Percentiles rank a stretch among this genome's conserved stretches.
Evolutionary conservation across 805 yeast species (phyloP).

Genomic region (Torulaspora franciscae): DNA sequence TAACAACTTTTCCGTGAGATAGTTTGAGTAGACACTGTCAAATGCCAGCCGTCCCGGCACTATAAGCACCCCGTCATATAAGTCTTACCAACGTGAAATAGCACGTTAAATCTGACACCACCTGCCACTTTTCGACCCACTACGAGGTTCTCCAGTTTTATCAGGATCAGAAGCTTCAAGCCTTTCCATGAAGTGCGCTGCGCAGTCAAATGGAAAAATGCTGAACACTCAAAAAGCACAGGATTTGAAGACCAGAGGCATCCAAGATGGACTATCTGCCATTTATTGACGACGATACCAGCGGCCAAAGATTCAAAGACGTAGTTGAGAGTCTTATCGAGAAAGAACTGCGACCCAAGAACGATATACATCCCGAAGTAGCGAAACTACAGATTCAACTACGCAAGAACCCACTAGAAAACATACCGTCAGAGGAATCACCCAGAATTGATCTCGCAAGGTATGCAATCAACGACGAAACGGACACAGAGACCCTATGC

Average conservation of each 20-base stretch:
- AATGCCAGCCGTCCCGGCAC: no score
- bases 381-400: not conserved
- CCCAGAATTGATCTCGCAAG: conserved; percentile 33
- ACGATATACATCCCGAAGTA: conserved; percentile 24
- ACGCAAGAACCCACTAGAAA: conserved; percentile 3
- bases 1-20: no score
- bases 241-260: not conserved
- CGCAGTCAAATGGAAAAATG: no score
- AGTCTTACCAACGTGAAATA: no score
- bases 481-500: conserved; percentile 21
- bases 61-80: no score
- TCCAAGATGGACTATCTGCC: conserved; percentile 22
- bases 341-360: conserved; percentile 27
- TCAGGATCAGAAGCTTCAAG: no score
- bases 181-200: no score
- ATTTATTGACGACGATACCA: conserved; percentile 7
- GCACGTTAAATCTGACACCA: no score
- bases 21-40: no score
- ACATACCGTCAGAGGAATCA: conserved; percentile 6
- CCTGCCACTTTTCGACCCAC: no score
- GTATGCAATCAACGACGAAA: conserved; percentile 23
- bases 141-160: no score
- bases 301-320: not conserved
- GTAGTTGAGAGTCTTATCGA: conserved; percentile 14
- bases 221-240: not conserved